phyloP scores from a whole-genome alignment of 441 rosid species.

The Isatis lusitanica region DNA sequence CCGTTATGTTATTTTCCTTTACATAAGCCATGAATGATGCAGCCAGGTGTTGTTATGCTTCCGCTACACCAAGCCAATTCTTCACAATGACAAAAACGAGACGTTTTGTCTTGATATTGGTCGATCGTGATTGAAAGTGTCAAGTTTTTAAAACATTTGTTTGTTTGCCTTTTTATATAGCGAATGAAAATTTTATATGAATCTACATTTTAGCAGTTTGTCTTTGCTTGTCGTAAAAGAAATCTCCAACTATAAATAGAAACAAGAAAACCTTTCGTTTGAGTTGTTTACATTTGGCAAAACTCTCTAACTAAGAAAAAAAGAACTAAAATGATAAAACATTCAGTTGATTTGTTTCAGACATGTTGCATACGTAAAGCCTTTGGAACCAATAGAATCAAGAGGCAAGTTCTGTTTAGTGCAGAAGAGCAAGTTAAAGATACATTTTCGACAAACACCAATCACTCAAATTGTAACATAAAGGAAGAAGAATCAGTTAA shows the following conservation, averaged over 20 bases:
- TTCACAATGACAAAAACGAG: neutral
- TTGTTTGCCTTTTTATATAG: neutral
- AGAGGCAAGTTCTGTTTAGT: slow-evolving; percentile 30
- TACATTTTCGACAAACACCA: slow-evolving; percentile 63
- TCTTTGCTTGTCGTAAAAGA: too few species aligned
- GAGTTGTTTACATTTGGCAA: too few species aligned
- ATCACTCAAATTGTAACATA: slow-evolving; percentile 22
- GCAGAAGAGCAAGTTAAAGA: slow-evolving; percentile 55
- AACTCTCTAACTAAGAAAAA: too few species aligned
- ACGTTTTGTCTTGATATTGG: neutral
- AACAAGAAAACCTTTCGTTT: too few species aligned
- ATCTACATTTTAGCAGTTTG: too few species aligned
- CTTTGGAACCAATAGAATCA: slow-evolving; percentile 16
- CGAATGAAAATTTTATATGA: too few species aligned
- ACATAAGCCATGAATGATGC: too few species aligned
- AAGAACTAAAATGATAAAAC: neutral
- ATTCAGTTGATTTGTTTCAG: slow-evolving; percentile 13
- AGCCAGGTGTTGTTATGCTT: too few species aligned
- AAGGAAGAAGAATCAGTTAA: slow-evolving; percentile 8
- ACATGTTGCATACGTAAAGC: slow-evolving; percentile 32
- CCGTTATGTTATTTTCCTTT: too few species aligned
- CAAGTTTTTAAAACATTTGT: neutral
- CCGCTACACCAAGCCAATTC: neutral
- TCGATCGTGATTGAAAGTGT: neutral
- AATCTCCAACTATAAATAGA: too few species aligned